A percentile compares a stretch with the other conserved stretches of the same genome.
Evolutionary conservation across 2,329 filamentous ascomycete genomes (phyloP).

Genomic region (Hymenoscyphus albidus): DNA sequence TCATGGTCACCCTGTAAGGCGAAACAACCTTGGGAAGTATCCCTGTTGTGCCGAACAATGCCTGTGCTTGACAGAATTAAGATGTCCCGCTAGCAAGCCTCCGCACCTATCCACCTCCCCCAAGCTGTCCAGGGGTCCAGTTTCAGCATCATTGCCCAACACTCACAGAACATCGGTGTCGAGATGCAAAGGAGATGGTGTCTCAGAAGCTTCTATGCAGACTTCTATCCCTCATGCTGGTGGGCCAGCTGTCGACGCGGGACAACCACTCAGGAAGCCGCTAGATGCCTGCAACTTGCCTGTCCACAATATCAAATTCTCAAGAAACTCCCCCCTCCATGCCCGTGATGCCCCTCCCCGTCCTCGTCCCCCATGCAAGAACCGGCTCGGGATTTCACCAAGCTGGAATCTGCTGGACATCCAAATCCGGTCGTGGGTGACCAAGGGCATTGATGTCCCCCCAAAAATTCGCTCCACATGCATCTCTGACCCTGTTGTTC

Average conservation of each 20-base stretch:
- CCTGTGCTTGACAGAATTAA: conserved; percentile 8
- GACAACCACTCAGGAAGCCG: background rate
- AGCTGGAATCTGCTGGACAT: conserved; percentile 16
- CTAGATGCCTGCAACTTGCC: conserved; percentile 14
- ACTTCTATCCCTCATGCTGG: conserved; percentile 25
- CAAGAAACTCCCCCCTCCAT: conserved; percentile 8
- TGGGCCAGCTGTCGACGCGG: background rate
- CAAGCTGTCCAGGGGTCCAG: background rate
- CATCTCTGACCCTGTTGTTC: conserved; percentile 25
- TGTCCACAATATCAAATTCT: conserved; percentile 8
- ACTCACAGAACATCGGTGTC: background rate
- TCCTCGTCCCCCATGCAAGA: conserved; percentile 5
- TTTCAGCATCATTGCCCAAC: conserved; percentile 2
- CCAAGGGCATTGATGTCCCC: conserved; percentile 23
- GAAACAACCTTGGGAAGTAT: background rate
- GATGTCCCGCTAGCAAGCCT: background rate
- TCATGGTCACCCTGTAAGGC: conserved; percentile 1
- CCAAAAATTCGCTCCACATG: conserved; percentile 25
- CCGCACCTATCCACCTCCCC: background rate
- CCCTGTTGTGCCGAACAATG: conserved; percentile 11
- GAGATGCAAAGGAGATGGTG: conserved; percentile 9
- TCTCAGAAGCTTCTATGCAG: conserved; percentile 30
- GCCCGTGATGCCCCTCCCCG: conserved; percentile 18
- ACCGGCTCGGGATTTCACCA: conserved; percentile 26
- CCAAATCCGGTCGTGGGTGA: conserved; percentile 22